Percentiles rank a stretch among this genome's conserved stretches.
Conservation (phyloP, 306 rosid species). For the Dryas drummondii region DNA sequence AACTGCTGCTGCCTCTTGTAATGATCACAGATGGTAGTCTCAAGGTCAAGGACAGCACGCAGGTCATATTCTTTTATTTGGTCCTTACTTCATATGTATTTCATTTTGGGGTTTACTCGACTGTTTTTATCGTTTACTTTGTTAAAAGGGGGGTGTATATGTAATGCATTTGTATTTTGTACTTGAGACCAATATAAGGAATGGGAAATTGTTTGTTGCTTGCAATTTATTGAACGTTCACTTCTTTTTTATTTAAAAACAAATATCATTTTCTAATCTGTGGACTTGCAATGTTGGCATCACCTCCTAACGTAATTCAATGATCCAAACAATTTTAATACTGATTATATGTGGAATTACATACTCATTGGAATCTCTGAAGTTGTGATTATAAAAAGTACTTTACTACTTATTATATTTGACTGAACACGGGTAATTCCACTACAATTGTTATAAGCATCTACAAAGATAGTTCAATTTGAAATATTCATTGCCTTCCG, state of each 20-base stretch:
- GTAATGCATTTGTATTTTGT: slow-evolving; percentile 50
- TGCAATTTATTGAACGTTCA: slow-evolving; percentile 1
- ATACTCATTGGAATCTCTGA: too few relatives aligned
- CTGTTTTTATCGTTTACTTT: slow-evolving; percentile 32
- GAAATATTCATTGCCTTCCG: too few relatives aligned
- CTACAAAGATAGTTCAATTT: too few relatives aligned
- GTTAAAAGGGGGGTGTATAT: slow-evolving; percentile 57
- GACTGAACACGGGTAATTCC: too few relatives aligned
- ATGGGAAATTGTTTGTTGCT: slow-evolving; percentile 63
- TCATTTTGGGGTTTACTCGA: slow-evolving; percentile 29
- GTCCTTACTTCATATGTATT: slow-evolving; percentile 43
- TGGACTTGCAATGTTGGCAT: too few relatives aligned
- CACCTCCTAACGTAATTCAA: too few relatives aligned
- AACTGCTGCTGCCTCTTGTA: slow-evolving; percentile 50
- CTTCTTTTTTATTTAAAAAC: background rate
- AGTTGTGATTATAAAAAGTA: too few relatives aligned
- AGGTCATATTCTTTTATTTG: slow-evolving; percentile 66
- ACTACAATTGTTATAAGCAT: too few relatives aligned
- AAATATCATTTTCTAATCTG: too few relatives aligned
- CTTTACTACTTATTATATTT: too few relatives aligned
- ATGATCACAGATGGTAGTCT: slow-evolving; percentile 51
- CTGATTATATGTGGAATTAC: too few relatives aligned
- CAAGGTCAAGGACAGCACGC: slow-evolving; percentile 41
- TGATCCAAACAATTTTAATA: too few relatives aligned
- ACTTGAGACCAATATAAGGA: slow-evolving; percentile 49